Percentiles rank a stretch among this genome's conserved stretches.
phyloP scores from a whole-genome alignment of 371 early-diverging fungal species.

The Saksenaea vasiformis region DNA sequence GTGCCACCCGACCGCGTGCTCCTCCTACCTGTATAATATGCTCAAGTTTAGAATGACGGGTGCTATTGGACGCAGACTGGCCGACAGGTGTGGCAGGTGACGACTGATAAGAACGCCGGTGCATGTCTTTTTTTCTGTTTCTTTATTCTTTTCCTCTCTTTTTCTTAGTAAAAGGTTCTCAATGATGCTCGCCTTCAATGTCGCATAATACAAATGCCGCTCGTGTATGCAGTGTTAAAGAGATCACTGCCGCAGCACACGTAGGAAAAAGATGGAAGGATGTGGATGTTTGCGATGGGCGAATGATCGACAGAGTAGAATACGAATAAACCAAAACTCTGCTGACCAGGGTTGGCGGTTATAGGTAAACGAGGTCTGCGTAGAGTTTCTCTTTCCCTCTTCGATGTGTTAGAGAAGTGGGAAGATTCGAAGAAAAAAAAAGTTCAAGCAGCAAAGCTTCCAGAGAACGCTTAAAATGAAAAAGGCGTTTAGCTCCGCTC shows the following conservation, averaged over 20 bases:
- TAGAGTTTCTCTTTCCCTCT: background rate
- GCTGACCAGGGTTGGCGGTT: background rate
- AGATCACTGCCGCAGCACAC: conserved; percentile 6
- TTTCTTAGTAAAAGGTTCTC: background rate
- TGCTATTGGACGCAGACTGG: conserved; percentile 6
- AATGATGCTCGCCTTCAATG: background rate
- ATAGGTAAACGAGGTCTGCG: background rate
- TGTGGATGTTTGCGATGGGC: conserved; percentile 3
- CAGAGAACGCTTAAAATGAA: background rate
- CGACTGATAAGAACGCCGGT: conserved; percentile 16
- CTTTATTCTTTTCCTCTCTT: too few species aligned
- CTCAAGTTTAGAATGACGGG: conserved; percentile 39
- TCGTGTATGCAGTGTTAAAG: background rate
- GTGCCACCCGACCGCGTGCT: too few species aligned
- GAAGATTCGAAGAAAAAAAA: conserved; percentile 1
- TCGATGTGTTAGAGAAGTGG: background rate
- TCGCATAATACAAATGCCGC: background rate
- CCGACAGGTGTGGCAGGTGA: conserved; percentile 12
- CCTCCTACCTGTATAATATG: conserved; percentile 42
- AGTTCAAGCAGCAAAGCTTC: background rate
- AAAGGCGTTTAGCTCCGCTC: background rate
- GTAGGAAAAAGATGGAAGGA: conserved; percentile 5
- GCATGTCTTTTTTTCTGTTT: background rate
- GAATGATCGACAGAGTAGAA: background rate
- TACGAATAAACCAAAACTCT: background rate